Evolutionary conservation across 305 asterid species (phyloP).

Genomic region (Withania somnifera): DNA sequence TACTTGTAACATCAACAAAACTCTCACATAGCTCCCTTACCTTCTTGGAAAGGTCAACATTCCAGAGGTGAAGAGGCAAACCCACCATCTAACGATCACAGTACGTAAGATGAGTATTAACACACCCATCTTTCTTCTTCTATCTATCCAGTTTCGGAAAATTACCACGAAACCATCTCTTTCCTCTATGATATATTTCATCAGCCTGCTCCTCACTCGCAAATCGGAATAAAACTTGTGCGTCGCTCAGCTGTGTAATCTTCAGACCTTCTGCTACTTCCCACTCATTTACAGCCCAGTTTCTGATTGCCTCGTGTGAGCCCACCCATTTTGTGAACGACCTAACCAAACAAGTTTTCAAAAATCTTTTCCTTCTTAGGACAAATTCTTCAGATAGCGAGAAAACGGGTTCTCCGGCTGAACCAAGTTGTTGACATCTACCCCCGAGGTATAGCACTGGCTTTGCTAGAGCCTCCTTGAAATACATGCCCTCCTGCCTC

Average conservation of each 20-base stretch:
- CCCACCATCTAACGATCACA: neutral
- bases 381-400: too few species aligned
- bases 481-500: neutral
- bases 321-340: too few species aligned
- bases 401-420: too few species aligned
- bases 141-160: neutral
- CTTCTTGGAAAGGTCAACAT: neutral
- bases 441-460: neutral
- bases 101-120: neutral
- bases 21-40: neutral
- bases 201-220: neutral
- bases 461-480: neutral
- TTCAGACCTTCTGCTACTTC: neutral
- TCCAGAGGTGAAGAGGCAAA: neutral
- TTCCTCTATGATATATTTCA: neutral
- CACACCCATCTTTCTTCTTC: neutral
- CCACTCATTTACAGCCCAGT: neutral
- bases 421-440: too few species aligned
- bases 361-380: too few species aligned
- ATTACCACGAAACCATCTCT: neutral
- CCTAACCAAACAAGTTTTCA: too few species aligned
- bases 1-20: too few species aligned
- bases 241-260: neutral
- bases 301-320: neutral
- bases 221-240: neutral